phyloP scores from a whole-genome alignment of 2,329 filamentous ascomycete species.

The Fusarium cyanostomum region DNA sequence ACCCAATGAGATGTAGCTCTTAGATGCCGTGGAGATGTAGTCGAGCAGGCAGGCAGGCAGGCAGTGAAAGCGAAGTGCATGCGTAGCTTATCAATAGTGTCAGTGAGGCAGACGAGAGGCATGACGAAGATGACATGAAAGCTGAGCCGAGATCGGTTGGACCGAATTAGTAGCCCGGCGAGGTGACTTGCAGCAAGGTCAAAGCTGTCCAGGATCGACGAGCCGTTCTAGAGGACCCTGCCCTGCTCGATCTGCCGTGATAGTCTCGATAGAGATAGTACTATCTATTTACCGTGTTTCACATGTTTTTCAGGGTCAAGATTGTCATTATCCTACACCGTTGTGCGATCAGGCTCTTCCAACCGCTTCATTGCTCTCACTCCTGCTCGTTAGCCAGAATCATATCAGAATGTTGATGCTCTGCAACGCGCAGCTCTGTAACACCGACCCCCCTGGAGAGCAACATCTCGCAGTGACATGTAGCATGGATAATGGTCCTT shows the following conservation, averaged over 20 bases:
- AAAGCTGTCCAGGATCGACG: conserved; percentile 7
- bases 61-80: conserved; percentile 10
- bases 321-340: conserved; percentile 4
- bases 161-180: conserved; percentile 21
- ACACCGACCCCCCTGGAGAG: conserved; percentile 2
- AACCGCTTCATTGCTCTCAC: neutral
- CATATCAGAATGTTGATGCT: conserved; percentile 11
- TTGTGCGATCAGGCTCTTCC: conserved; percentile 7
- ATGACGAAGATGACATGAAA: conserved; percentile 22
- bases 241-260: conserved; percentile 18
- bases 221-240: conserved; percentile 25
- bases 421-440: conserved; percentile 10
- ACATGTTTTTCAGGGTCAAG: conserved; percentile 34
- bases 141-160: conserved; percentile 24
- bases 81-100: conserved; percentile 5
- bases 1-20: neutral
- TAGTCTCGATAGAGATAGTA: conserved; percentile 18
- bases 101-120: neutral
- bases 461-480: conserved; percentile 2
- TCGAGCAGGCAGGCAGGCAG: conserved; percentile 16
- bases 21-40: conserved; percentile 1
- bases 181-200: conserved; percentile 10
- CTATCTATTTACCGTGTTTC: conserved; percentile 31
- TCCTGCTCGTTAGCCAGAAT: conserved; percentile 5
- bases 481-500: conserved; percentile 22